Evolutionary conservation across 495 filamentous ascomycete species (phyloP).

Genomic region (Immersiella caudata): DNA sequence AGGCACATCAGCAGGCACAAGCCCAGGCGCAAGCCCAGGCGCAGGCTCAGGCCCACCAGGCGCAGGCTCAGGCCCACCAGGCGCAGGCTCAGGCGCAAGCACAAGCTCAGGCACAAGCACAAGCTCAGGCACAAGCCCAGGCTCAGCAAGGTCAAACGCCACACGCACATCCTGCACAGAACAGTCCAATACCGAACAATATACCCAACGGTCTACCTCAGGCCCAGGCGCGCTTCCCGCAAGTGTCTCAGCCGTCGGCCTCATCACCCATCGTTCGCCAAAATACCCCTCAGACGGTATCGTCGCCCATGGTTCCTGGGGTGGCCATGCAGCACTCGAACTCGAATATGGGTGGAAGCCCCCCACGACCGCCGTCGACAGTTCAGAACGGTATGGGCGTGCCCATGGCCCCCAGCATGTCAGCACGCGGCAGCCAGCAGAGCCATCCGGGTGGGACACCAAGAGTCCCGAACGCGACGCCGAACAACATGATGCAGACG

Average conservation of each 20-base stretch:
- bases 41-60: slow-evolving; percentile 59
- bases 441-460: slow-evolving; percentile 77
- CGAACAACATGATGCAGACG: slow-evolving; percentile 72
- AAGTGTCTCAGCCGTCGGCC: slow-evolving; percentile 67
- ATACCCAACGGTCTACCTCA: slow-evolving; percentile 52
- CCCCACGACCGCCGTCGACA: slow-evolving; percentile 74
- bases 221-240: slow-evolving; percentile 57
- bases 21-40: slow-evolving; percentile 47
- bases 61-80: slow-evolving; percentile 44
- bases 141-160: slow-evolving; percentile 41
- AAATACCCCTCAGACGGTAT: slow-evolving; percentile 74
- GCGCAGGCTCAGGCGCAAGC: slow-evolving; percentile 44
- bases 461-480: slow-evolving; percentile 76
- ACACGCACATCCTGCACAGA: slow-evolving; percentile 48
- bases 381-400: slow-evolving; percentile 67
- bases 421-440: slow-evolving; percentile 76
- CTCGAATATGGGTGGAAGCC: slow-evolving; percentile 77
- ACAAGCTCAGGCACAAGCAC: slow-evolving; percentile 34
- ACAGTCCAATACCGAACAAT: slow-evolving; percentile 32
- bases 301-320: slow-evolving; percentile 73
- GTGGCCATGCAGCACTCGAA: slow-evolving; percentile 80
- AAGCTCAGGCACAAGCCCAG: slow-evolving; percentile 42
- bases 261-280: slow-evolving; percentile 81
- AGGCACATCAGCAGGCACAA: slow-evolving; percentile 55
- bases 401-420: slow-evolving; percentile 72